phyloP scores from a whole-genome alignment of 208 protist genomes.

The Crithidia sp. region DNA sequence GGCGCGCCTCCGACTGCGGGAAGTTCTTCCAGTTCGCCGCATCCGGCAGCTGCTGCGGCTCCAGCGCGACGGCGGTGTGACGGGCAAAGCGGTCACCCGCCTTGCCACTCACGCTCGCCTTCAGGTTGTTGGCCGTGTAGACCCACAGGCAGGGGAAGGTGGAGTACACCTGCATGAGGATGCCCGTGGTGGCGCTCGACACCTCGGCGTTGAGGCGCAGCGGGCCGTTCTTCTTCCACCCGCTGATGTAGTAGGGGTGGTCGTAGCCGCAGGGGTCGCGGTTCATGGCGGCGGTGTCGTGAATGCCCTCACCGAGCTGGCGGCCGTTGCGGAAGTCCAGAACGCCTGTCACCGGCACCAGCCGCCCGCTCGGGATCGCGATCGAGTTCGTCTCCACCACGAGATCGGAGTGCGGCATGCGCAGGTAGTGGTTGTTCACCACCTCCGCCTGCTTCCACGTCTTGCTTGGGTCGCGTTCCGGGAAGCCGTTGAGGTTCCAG shows the following conservation, averaged over 20 bases:
- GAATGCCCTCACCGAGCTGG: conserved; percentile 38
- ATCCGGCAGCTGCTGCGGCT: conserved; percentile 61
- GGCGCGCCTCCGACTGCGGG: conserved; percentile 39
- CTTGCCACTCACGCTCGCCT: conserved; percentile 35
- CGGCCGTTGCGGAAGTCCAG: conserved; percentile 45
- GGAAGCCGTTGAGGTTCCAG: conserved; percentile 69
- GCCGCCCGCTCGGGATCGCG: conserved; percentile 40
- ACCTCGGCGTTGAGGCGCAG: conserved; percentile 38
- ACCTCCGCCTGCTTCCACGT: conserved; percentile 19
- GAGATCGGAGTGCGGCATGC: conserved; percentile 31
- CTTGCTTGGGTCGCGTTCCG: conserved; percentile 9
- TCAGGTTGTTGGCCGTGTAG: conserved; percentile 65
- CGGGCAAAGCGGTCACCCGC: conserved; percentile 43
- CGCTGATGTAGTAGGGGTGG: conserved; percentile 43
- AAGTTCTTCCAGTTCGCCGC: conserved; percentile 44
- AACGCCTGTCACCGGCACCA: conserved; percentile 19
- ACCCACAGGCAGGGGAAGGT: conserved; percentile 56
- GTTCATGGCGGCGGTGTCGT: conserved; percentile 26
- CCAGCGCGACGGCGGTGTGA: conserved; percentile 44
- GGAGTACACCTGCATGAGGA: conserved; percentile 54
- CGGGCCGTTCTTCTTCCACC: conserved; percentile 20
- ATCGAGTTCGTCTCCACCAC: neutral
- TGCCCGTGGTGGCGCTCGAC: conserved; percentile 39
- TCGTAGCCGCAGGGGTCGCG: conserved; percentile 59
- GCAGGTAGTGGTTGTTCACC: conserved; percentile 42